Percentiles rank a stretch among this genome's conserved stretches.
Conservation (phyloP, 228 moss, liverwort and hornwort genomes). For the Sphagnum magellanicum region DNA sequence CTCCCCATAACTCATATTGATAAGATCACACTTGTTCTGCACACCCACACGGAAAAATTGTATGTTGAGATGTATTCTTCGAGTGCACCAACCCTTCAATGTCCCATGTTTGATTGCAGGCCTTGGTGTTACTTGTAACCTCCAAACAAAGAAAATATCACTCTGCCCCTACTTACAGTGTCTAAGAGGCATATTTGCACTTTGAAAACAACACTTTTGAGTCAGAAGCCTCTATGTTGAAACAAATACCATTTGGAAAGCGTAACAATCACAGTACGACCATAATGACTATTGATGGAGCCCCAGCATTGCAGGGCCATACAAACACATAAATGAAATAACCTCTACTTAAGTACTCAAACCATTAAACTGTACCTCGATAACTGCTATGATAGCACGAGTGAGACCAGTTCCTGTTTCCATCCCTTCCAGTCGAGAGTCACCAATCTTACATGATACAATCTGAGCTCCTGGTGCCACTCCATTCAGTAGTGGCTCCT, state of each 20-base stretch:
- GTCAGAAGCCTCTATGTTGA: too few species aligned
- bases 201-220: too few species aligned
- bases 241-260: too few species aligned
- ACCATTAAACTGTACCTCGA: conserved; percentile 45
- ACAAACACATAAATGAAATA: neutral
- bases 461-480: conserved; percentile 98
- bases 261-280: too few species aligned
- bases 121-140: too few species aligned
- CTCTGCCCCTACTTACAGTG: too few species aligned
- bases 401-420: conserved; percentile 95
- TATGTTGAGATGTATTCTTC: too few species aligned
- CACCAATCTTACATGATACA: conserved; percentile 98
- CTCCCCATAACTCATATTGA: conserved; percentile 99
- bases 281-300: neutral
- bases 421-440: conserved; percentile 88
- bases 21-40: conserved; percentile 91
- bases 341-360: too few species aligned
- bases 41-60: neutral
- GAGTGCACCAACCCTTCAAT: too few species aligned
- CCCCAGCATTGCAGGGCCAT: neutral
- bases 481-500: conserved; percentile 91
- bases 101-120: too few species aligned
- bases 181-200: too few species aligned
- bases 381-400: conserved; percentile 89
- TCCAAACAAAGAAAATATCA: too few species aligned